A percentile compares a stretch with the other conserved stretches of the same genome.
Evolutionary conservation across 2,329 filamentous ascomycete genomes (phyloP).

Genomic region (Pseudogymnoascus pannorum): DNA sequence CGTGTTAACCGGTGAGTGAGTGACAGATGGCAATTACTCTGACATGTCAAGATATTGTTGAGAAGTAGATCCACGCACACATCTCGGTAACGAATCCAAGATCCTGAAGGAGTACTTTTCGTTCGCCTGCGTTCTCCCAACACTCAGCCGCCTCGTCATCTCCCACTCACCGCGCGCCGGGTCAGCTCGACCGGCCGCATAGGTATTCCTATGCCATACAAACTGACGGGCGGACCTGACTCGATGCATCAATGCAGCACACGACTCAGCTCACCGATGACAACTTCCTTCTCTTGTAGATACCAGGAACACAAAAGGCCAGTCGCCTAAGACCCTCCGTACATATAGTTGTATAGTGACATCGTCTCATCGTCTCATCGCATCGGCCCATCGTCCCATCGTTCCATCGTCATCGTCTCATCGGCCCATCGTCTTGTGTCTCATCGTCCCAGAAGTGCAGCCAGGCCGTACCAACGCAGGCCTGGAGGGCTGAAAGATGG

Average conservation of each 20-base stretch:
- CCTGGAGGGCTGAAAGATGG: conserved; percentile 17
- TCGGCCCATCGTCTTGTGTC: not conserved
- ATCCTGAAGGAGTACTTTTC: not conserved
- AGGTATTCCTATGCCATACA: not conserved
- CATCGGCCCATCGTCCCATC: not conserved
- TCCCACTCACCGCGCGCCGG: not conserved
- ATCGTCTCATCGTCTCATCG: not conserved
- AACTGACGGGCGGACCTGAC: not conserved
- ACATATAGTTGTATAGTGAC: not conserved
- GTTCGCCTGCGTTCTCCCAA: not conserved
- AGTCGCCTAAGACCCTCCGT: not conserved
- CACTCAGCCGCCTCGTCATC: not conserved
- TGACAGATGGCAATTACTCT: not conserved
- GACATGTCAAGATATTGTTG: not conserved
- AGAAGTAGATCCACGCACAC: not conserved
- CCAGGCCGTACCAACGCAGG: not conserved
- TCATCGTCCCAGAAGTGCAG: not conserved
- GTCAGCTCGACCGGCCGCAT: not conserved
- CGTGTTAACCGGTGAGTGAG: not conserved
- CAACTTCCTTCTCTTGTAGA: not conserved
- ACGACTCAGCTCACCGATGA: conserved; percentile 3
- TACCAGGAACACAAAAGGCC: not conserved
- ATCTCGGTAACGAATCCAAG: not conserved
- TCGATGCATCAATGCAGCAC: not conserved
- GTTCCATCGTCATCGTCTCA: not conserved